Base-by-base conservation (phyloP, 139 green algal genomes). In the Coccomyxa sp. region DNA sequence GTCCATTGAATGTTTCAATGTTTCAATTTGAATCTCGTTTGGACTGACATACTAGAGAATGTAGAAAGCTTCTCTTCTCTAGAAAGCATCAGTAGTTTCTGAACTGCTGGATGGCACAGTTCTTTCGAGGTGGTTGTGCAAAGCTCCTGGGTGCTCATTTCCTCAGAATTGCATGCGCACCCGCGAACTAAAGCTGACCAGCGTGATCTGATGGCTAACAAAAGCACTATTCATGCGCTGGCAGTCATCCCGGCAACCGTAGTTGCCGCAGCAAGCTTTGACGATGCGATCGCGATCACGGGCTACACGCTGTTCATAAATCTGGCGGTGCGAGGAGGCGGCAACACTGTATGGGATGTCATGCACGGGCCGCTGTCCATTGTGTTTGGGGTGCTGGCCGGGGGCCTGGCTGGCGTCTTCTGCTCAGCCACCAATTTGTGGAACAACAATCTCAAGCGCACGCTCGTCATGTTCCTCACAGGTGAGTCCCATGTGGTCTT, bases 231-330 rank as follows among this genome's bases (percentile, higher is more conserved):
- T 60, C 0, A 7, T 76, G 45, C 57, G 77, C 59, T 15, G 71
- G 66, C 88, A 92, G 90, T 89, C 77, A 96, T 98, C 75, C 94
- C 94, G 27, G 90, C 88, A 1, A 94, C 93, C 12, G 89, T 98
- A 0, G 92, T 98, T 0, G 95, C 94, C 17, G 91, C 93, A 10
- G 93, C 94, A 15, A 94, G 89, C 75, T 96, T 98, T 82, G 94
- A 97, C 84, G 94, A 98, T 85, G 90, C 96, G 28, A 82, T 97
- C 14, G 94, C 94, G 66, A 96, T 98, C 85, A 94, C 90, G n/a
- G 93, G 92, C 57, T 96, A 93, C 90, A 89, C 86, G 32, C 90
- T 96, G 32, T 96, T 95, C 87, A 93, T 90, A 75, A 92, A 90
- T 58, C 86, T 97, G 21, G 80, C 84, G 32, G 79, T 93, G 17